Base-by-base conservation (phyloP, 371 early-diverging fungal genomes). In the Batkoa obscura region DNA sequence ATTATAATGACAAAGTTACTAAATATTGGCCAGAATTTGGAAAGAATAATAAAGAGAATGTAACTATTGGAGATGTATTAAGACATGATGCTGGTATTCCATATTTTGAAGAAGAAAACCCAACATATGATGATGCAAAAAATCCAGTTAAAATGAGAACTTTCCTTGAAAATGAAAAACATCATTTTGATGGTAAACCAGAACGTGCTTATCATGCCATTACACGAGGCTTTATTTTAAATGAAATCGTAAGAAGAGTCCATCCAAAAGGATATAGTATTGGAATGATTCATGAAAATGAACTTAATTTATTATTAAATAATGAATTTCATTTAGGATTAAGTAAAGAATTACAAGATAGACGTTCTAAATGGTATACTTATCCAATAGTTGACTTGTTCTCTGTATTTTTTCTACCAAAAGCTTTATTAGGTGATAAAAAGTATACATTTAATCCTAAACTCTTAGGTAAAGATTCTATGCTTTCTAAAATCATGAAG, bases 21-120 rank as follows among this genome's bases (percentile, higher is more conserved):
- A 68, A 65, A 5, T 79, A 80, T 59, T 84, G 86, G 86, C 83
- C 84, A 1, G 82, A 84, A 56, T 84, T 86, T 64, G 83, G 72
- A 1, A 72, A 75, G 56, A 77, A 78, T 23, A 75, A 75, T 58
- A 86, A 86, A 66, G 75, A 78, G 47, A 65, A 83, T 57, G 83
- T 86, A 3, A 80, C 79, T 0, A 38, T 86, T 37, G 62, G 56
- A 3, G 72, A 77, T 50, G 54, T 84, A 51, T 68, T 84, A 72
- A 64, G 61, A 23, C 82, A 84, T 56, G 72, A 72, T 9, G 73
- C 72, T 9, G 84, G 86, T 1, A 72, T 86, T 5, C 62, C 73
- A 0, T 72, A 46, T 51, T 58, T 84, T 33, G 77, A 78, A 58
- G 52, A 69, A 3, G 65, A 64, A 13, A 10, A 45, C 1, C 46